Base-by-base conservation (phyloP, 2,329 filamentous ascomycete genomes). In the Aspergillus brasiliensis region DNA sequence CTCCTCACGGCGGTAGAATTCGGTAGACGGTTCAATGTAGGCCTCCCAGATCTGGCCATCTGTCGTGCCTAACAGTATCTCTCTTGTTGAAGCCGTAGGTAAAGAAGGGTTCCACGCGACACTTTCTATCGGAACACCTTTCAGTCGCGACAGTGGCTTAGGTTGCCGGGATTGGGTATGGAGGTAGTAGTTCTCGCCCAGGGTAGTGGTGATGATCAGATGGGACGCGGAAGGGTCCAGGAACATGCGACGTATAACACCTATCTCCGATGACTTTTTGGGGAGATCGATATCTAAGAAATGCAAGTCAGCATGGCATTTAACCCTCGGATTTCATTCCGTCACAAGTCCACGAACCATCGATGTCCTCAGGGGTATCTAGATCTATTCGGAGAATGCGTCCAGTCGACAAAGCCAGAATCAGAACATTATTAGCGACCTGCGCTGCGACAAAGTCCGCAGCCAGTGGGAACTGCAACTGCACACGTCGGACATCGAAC, bases 211-310 rank as follows among this genome's bases (percentile, higher is more conserved):
- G 67, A 99, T 88, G 65, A 99, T 86, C 27, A 99, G 83, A 79
- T 99, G 95, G 5, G 92, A 97, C 27, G 95, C 95, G 10, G 94
- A 97, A 27, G 95, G 94, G 73, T 99, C 95, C 72, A 99, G 90
- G 80, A 99, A 99, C 86, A 99, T 92, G 80, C 91, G 91, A 68
- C 91, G 89, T 72, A 99, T 98, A 55, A 97, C 86, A 67, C 95
- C 95, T 61, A 95, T 86, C 75, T 99, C 94, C 38, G 91, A 89
- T 15, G 91, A 87, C 71, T 94, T 95, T 80, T 96, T 97, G 38
- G 95, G 95, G 7, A 99, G 86, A 76, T 99, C 95, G 75, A 99
- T 97, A 78, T 99, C 94, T 96, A 69, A 55, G n/a, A 59, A 25
- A 58, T 59, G 28, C 37, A 37, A 28, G 42, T 69, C 67, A 72